Conservation (phyloP, 768 basidiomycete species). For the Termitomyces sp. region DNA sequence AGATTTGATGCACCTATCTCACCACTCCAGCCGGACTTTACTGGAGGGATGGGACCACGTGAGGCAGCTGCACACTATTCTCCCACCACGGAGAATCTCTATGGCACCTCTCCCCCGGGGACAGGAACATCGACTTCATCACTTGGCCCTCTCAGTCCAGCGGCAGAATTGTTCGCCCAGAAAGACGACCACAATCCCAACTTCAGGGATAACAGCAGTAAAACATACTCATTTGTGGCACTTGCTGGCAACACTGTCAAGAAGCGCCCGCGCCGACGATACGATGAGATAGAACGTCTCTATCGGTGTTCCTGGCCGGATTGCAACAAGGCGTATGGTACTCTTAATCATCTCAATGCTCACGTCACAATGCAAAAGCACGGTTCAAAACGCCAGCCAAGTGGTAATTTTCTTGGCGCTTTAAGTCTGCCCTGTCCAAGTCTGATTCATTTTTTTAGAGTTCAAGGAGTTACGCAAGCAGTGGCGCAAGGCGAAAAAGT, state of each 20-base stretch:
- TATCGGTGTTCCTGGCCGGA: constrained; percentile 83
- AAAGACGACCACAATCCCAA: constrained; percentile 22
- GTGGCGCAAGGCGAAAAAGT: constrained; percentile 94
- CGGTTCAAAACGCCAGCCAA: constrained; percentile 83
- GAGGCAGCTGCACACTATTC: constrained; percentile 32
- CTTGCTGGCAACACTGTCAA: constrained; percentile 77
- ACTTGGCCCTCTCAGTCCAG: constrained; percentile 20
- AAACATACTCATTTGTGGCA: constrained; percentile 80
- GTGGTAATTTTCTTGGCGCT: constrained; percentile 38
- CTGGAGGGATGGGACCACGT: constrained; percentile 32
- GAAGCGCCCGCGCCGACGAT: constrained; percentile 79
- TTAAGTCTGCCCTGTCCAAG: constrained; percentile 5
- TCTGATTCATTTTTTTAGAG: constrained; percentile 46
- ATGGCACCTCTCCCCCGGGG: constrained; percentile 58
- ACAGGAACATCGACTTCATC: constrained; percentile 59
- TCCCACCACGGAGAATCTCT: constrained; percentile 42
- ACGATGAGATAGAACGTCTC: constrained; percentile 93
- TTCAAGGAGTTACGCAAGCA: constrained; percentile 97
- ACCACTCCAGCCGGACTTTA: constrained; percentile 50
- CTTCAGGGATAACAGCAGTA: constrained; percentile 39
- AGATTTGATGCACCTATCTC: constrained; percentile 47
- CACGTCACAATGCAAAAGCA: constrained; percentile 99
- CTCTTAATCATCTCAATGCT: constrained; percentile 94
- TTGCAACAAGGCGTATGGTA: constrained; percentile 85
- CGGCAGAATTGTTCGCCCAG: constrained; percentile 24